Conservation (phyloP, 1,284 basidiomycete genomes). For the Cutaneotrichosporon arboriforme region DNA sequence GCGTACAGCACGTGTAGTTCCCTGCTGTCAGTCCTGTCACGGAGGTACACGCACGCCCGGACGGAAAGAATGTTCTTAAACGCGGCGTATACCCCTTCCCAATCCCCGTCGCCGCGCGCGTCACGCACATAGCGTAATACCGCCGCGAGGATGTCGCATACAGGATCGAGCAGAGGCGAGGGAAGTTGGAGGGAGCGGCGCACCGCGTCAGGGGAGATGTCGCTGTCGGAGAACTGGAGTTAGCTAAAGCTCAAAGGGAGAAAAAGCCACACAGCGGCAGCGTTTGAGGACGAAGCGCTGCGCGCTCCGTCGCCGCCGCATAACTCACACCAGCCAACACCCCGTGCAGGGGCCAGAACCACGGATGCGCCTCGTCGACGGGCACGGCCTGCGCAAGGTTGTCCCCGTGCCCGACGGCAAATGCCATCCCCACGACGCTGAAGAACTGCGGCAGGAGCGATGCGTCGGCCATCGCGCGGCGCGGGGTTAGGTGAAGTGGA, state of each 20-base stretch:
- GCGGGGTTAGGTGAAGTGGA: background rate
- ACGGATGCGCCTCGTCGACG: constrained; percentile 23
- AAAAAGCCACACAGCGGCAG: too few relatives aligned
- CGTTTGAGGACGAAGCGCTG: too few relatives aligned
- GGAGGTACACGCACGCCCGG: constrained; percentile 22
- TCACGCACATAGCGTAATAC: constrained; percentile 24
- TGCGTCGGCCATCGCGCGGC: constrained; percentile 11
- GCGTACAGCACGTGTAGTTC: constrained; percentile 36
- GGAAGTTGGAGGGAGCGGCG: background rate
- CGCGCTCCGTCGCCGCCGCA: too few relatives aligned
- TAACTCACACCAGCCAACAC: constrained; percentile 20
- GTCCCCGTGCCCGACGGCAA: constrained; percentile 11
- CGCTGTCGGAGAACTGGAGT: background rate
- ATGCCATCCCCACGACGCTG: constrained; percentile 15
- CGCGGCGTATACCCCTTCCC: constrained; percentile 16
- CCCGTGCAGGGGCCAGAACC: constrained; percentile 24
- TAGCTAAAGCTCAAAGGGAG: background rate
- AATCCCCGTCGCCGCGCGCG: background rate
- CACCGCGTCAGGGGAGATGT: background rate
- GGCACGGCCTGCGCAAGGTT: constrained; percentile 28
- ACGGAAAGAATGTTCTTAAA: constrained; percentile 24
- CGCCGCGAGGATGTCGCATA: constrained; percentile 25
- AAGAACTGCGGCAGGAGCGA: constrained; percentile 19
- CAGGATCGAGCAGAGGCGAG: background rate
- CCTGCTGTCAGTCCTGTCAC: constrained; percentile 11